Evolutionary conservation across 192 early-diverging fungal genomes (phyloP).

Genomic region (Coemansia sp.): DNA sequence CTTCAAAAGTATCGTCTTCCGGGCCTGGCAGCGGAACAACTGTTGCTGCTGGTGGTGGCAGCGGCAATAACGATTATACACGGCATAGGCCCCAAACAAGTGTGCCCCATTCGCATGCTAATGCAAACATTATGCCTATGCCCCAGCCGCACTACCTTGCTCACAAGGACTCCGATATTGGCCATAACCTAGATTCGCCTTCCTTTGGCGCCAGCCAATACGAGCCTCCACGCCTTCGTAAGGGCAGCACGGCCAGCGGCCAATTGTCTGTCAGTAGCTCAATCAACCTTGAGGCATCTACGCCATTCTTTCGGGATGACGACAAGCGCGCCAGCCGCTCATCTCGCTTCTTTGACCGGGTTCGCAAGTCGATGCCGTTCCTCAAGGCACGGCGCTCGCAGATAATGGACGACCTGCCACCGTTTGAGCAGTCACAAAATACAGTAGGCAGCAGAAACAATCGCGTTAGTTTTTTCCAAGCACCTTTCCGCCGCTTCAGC

Average conservation of each 20-base stretch:
- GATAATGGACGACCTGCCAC: constrained; percentile 37
- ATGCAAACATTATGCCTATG: constrained; percentile 12
- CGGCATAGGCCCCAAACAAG: constrained; percentile 12
- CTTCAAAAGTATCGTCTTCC: neutral
- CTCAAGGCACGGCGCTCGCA: constrained; percentile 47
- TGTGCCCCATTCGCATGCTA: constrained; percentile 11
- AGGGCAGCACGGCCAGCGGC: constrained; percentile 49
- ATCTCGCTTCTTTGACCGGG: constrained; percentile 42
- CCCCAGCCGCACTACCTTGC: constrained; percentile 28
- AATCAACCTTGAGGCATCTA: constrained; percentile 46
- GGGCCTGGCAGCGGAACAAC: too few relatives aligned
- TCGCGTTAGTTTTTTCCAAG: constrained; percentile 45
- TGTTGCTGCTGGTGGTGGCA: too few relatives aligned
- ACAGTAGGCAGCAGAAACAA: constrained; percentile 31
- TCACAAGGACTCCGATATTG: constrained; percentile 26
- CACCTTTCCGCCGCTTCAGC: constrained; percentile 47
- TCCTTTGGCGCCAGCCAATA: constrained; percentile 54
- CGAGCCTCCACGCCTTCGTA: constrained; percentile 46
- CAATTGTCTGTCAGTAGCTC: constrained; percentile 49
- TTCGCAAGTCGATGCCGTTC: constrained; percentile 56
- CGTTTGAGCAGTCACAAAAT: constrained; percentile 38
- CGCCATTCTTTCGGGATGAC: constrained; percentile 48
- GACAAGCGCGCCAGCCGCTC: constrained; percentile 45
- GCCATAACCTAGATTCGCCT: constrained; percentile 27
- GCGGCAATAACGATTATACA: constrained; percentile 2